Base-by-base conservation (phyloP, 345 rosid genomes). In the Sonneratia alba region DNA sequence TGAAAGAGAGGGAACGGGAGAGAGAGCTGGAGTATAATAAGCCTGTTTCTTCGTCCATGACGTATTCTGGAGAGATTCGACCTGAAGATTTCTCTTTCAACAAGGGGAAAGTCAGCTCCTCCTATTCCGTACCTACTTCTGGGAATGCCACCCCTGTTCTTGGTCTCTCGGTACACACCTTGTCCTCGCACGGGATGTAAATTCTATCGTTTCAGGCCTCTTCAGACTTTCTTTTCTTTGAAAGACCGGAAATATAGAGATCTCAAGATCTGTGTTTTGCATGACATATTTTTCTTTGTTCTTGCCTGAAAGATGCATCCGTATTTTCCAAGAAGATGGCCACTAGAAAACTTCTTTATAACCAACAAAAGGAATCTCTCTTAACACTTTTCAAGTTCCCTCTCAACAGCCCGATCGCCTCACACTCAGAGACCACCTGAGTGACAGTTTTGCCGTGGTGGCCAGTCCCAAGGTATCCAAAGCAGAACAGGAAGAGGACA, bases 1-100 rank as follows among this genome's bases (percentile, higher is more conserved):
- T 77, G 18, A 77, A 38, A 56, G 68, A 51, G 66, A 22, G 73
- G 75, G 81, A 85, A 67, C 75, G 79, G 66, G 75, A 73, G 27
- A 88, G 79, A 74, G 36, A 76, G 6, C 84, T 75, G 69, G 45
- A 77, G 56, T 22, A 22, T 14, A 66, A 67, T 11, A 79, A 75
- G 19, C 82, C 88, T 24, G 79, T 74, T 68, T 76, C 87, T 48
- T 79, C 81, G 22, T 77, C 86, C 16, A 21, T 63, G 10, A 63
- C 37, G 24, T 32, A 74, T 43, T 80, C 88, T 3, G 75, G 74
- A 15, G 82, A 72, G 61, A 84, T 77, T 63, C 72, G 70, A 10
- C 77, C 84, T 1, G 81, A 59, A 0, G 85, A 83, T 71, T 87
- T 79, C 55, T 81, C 91, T 71, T 83, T 74, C 78, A 56, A 70